Evolutionary conservation across 805 yeast genomes (phyloP).

Genomic region (Ogataea philodendri): DNA sequence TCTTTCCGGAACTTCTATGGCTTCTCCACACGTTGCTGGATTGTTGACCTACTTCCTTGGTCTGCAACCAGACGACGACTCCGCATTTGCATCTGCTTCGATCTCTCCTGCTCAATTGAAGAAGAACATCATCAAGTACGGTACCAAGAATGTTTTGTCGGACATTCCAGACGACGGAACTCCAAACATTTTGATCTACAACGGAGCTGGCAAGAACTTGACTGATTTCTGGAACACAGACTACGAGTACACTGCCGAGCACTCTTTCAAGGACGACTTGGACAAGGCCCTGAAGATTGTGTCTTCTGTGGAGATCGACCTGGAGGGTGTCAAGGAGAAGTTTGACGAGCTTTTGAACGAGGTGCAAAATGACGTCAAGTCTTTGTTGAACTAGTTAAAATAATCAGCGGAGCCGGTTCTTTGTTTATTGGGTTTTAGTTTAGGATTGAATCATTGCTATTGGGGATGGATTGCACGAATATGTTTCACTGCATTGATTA

Average conservation of each 20-base stretch:
- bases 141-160: conserved; percentile 55
- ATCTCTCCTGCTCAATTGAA: conserved; percentile 74
- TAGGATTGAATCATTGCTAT: background rate
- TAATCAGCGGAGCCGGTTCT: conserved; percentile 1
- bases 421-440: conserved; percentile 10
- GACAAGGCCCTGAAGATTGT: conserved; percentile 24
- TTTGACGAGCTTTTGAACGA: conserved; percentile 22
- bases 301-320: conserved; percentile 22
- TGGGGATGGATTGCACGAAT: conserved; percentile 3
- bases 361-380: conserved; percentile 20
- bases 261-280: conserved; percentile 18
- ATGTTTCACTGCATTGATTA: conserved; percentile 4
- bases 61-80: conserved; percentile 71
- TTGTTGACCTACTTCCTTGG: conserved; percentile 85
- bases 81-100: conserved; percentile 57
- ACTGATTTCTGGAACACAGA: conserved; percentile 56
- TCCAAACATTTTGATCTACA: conserved; percentile 73
- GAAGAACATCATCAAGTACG: conserved; percentile 68
- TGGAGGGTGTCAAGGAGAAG: conserved; percentile 23
- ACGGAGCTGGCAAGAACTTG: conserved; percentile 77
- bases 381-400: conserved; percentile 11
- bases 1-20: conserved; percentile 96
- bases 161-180: conserved; percentile 67
- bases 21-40: conserved; percentile 95
- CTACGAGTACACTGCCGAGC: conserved; percentile 11